Percentiles rank a stretch among this genome's conserved stretches.
Conservation (phyloP, 345 rosid species). For the Cochlearia excelsa region DNA sequence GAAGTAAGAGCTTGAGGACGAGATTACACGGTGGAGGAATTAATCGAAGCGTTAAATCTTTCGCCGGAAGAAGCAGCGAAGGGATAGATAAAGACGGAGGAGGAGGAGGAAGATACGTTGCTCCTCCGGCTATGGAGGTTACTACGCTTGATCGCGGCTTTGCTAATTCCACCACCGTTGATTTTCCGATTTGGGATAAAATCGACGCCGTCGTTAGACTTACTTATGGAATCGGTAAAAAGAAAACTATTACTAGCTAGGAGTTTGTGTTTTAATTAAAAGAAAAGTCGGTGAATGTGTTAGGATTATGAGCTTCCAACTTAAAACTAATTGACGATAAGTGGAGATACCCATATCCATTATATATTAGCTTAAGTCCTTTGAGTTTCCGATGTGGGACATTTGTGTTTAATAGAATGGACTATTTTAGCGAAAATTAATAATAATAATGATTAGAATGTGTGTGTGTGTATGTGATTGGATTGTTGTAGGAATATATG, state of each 20-base stretch:
- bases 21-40: slow-evolving; percentile 28
- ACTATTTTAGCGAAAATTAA: too few species aligned
- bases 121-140: slow-evolving; percentile 65
- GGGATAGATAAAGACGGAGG: slow-evolving; percentile 52
- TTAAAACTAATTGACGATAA: too few species aligned
- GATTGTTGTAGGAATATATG: slow-evolving; percentile 65
- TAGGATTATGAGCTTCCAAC: too few species aligned
- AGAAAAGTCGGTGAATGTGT: too few species aligned
- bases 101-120: slow-evolving; percentile 16
- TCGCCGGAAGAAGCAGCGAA: slow-evolving; percentile 47
- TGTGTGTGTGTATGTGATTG: background rate
- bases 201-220: slow-evolving; percentile 86
- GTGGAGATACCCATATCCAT: too few species aligned
- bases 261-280: too few species aligned
- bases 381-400: too few species aligned
- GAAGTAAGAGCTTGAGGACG: slow-evolving; percentile 32
- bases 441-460: background rate
- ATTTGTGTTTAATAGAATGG: background rate
- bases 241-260: too few species aligned
- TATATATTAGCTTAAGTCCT: too few species aligned
- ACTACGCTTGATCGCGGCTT: slow-evolving; percentile 69
- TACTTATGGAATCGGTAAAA: slow-evolving; percentile 80
- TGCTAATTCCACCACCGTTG: slow-evolving; percentile 46
- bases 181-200: slow-evolving; percentile 86
- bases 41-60: slow-evolving; percentile 40